Conservation (phyloP, 2,329 filamentous ascomycete species). For the Aspergillus hortae region DNA sequence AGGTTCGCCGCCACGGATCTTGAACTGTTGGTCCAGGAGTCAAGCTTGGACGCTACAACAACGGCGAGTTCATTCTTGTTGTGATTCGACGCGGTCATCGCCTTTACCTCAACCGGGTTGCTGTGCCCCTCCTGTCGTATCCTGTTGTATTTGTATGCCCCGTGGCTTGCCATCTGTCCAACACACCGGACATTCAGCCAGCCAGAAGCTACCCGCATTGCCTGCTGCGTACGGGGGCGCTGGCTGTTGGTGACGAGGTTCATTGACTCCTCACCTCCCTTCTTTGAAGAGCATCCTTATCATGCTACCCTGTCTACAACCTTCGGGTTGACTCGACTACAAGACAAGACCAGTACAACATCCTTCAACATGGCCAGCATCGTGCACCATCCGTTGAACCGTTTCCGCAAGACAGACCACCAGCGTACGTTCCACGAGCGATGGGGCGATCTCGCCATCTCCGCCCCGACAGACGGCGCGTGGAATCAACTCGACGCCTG, state of each 20-base stretch:
- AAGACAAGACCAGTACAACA: not conserved
- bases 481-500: slow-evolving; percentile 35
- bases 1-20: not conserved
- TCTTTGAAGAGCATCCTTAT: not conserved
- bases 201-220: not conserved
- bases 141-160: not conserved
- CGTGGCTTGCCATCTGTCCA: not conserved
- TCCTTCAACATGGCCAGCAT: slow-evolving; percentile 23
- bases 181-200: not conserved
- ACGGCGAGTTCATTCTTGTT: too few relatives aligned
- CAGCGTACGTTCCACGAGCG: slow-evolving; percentile 32
- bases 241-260: not conserved
- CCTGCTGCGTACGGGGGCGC: not conserved
- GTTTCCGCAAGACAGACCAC: slow-evolving; percentile 27
- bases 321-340: not conserved
- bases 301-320: not conserved
- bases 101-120: too few relatives aligned
- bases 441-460: slow-evolving; percentile 38
- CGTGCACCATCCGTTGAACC: slow-evolving; percentile 26
- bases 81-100: too few relatives aligned
- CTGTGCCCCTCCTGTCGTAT: not conserved
- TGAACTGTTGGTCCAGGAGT: not conserved
- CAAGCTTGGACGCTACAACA: too few relatives aligned
- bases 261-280: not conserved
- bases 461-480: slow-evolving; percentile 35